Percentiles rank a stretch among this genome's conserved stretches.
phyloP scores from a whole-genome alignment of 2,329 filamentous ascomycete species.

The Trichoderma guizhouense region DNA sequence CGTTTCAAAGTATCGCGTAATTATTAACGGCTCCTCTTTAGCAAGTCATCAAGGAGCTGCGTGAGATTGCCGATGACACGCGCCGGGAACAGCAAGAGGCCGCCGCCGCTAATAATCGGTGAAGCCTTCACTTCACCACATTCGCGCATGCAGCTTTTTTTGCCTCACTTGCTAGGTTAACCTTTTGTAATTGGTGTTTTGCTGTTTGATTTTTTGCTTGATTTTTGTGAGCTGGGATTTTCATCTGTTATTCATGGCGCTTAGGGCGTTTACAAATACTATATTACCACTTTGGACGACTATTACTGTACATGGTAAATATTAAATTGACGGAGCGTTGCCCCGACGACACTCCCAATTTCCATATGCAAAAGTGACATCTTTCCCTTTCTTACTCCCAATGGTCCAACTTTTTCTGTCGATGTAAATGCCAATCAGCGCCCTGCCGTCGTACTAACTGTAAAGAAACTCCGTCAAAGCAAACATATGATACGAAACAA shows the following conservation, averaged over 20 bases:
- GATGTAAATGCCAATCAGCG: neutral
- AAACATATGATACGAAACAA: neutral
- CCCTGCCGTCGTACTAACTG: neutral
- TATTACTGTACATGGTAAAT: slow-evolving; percentile 9
- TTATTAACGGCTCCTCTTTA: slow-evolving; percentile 27
- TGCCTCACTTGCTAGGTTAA: neutral
- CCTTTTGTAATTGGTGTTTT: neutral
- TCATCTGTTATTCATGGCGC: slow-evolving; percentile 3
- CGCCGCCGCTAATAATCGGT: slow-evolving; percentile 6
- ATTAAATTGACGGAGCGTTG: neutral
- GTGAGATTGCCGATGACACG: slow-evolving; percentile 52
- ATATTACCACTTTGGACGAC: neutral
- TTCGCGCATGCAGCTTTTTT: neutral
- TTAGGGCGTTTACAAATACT: neutral
- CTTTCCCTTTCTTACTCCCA: neutral
- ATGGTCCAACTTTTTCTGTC: neutral
- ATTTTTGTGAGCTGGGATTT: slow-evolving; percentile 4
- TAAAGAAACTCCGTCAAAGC: neutral
- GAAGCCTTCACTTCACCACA: neutral
- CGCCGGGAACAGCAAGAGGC: slow-evolving; percentile 33
- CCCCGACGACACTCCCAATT: neutral
- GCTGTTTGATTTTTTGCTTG: neutral
- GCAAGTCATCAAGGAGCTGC: slow-evolving; percentile 59
- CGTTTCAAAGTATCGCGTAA: neutral
- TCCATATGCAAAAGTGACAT: neutral